Conservation (phyloP, 805 yeast species). For the Candida pseudoglaebosa region DNA sequence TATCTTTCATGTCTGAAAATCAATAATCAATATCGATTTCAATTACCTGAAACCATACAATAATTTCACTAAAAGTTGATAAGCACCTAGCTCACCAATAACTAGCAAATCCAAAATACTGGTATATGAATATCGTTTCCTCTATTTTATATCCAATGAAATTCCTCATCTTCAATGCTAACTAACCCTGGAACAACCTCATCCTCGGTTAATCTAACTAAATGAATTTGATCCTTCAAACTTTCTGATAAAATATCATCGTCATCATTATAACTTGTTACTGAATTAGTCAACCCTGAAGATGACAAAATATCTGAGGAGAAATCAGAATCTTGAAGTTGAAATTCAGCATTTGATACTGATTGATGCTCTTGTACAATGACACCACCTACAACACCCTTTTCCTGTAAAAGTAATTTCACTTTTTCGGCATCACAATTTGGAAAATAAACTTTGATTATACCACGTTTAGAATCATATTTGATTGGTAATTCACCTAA, state of each 20-base stretch:
- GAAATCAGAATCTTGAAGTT: neutral
- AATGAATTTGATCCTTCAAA: neutral
- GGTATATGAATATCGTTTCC: too few species aligned
- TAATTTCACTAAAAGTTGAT: too few species aligned
- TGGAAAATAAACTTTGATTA: slow-evolving; percentile 63
- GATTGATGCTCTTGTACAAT: slow-evolving; percentile 46
- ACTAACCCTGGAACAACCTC: neutral
- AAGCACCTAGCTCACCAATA: too few species aligned
- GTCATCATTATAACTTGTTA: slow-evolving; percentile 9
- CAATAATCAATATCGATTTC: too few species aligned
- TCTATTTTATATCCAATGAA: slow-evolving; percentile 4
- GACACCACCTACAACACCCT: slow-evolving; percentile 55
- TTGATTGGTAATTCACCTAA: slow-evolving; percentile 67
- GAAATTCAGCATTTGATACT: neutral
- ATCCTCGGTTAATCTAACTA: slow-evolving; percentile 1
- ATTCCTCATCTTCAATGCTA: slow-evolving; percentile 1
- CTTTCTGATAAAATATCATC: slow-evolving; percentile 14
- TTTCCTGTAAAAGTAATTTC: slow-evolving; percentile 53
- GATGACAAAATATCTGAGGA: slow-evolving; percentile 10
- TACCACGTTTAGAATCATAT: slow-evolving; percentile 33
- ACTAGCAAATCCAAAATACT: too few species aligned
- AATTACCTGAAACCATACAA: too few species aligned
- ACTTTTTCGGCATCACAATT: slow-evolving; percentile 60
- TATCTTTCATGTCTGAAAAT: too few species aligned
- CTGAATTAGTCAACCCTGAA: slow-evolving; percentile 12